Evolutionary conservation across 139 green algal genomes (phyloP), one percentile per base, ranked within the genome.

Genomic region (Prasinococcaceae sp.): DNA sequence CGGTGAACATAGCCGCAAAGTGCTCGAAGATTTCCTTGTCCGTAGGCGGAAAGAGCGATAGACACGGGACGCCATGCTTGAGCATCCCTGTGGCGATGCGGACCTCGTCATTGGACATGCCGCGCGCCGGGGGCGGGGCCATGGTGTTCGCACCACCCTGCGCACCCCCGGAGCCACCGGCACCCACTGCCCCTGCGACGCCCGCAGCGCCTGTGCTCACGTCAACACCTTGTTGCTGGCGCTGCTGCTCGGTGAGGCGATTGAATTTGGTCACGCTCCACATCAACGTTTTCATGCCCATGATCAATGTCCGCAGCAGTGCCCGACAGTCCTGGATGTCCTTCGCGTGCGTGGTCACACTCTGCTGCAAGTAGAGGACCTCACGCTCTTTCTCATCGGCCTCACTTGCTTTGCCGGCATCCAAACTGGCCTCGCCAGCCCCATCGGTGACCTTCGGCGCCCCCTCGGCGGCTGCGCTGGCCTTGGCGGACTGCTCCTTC

Each of bases 1-100:
- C 73, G 2, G 59, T 76, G 58, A 93, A 90, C 19, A 88, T 73
- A 32, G 83, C 75, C 9, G 78, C 77, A 56, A 87, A 89, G 48
- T 78, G 68, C 30, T 86, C 65, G 4, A 72, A 50, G 10, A 64
- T 56, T 19, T 73, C 58, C 24, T 58, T 68, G 35, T 75, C 68
- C 22, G 32, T 33, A n/a, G n/a, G n/a, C n/a, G n/a, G n/a, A 61
- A 73, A 75, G 8, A 76, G 36, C 38, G 49, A 30, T 12, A 76
- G 50, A 46, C 66, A 76, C 23, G 47, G 45, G 23, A 75, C 38
- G 24, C 69, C 69, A 35, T 69, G 76, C 10, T 25, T 50, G 25
- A 74, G 35, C 26, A 78, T 35, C 6, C 44, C 59, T 14, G 55
- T 39, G 22, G 55, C 47, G n/a, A 65, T 47, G 19, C 30, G 27